Evolutionary conservation across 139 green algal species (phyloP), one percentile per base, ranked within the genome.

Genomic region (Chlorella sp.): DNA sequence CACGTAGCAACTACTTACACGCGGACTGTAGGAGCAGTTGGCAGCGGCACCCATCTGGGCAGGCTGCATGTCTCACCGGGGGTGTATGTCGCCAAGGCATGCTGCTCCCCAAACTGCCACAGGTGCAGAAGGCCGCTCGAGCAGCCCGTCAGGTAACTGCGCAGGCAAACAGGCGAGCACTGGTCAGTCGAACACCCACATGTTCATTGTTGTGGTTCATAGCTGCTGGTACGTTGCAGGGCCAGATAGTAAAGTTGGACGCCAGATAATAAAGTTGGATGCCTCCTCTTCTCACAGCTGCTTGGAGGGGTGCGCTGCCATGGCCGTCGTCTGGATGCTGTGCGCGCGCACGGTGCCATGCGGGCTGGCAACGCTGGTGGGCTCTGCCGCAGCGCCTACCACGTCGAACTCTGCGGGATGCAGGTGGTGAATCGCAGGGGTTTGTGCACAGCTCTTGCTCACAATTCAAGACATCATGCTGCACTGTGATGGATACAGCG

Each of bases 101-200:
- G 67, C 2, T 44, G 40, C 16, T 83, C 78, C 0, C 88, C 92
- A 89, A 92, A 95, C 75, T 91, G 89, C 90, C 91, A 95, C 54
- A 95, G 77, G 86, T 92, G 92, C 17, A 96, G 81, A 69, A 90
- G 87, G 3, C 92, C 93, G 38, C 70, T 87, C 26, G 72, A 43
- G 69, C 85, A 89, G 20, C 91, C 93, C 74, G 51, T 65, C 26
- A 90, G 32, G 62, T 86, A 90, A 22, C 81, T 85, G 81, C 69
- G 3, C n/a, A 68, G 73, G 73, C 69, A 85, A 76, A 24, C 65
- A 73, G n/a, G n/a, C n/a, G n/a, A n/a, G n/a, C n/a, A n/a, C n/a
- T n/a, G n/a, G n/a, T n/a, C n/a, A n/a, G n/a, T n/a, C n/a, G n/a
- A n/a, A n/a, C n/a, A n/a, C n/a, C n/a, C n/a, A n/a, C n/a, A n/a